phyloP scores from a whole-genome alignment of 495 filamentous ascomycete species.

The Saxophila tyrrhenica region DNA sequence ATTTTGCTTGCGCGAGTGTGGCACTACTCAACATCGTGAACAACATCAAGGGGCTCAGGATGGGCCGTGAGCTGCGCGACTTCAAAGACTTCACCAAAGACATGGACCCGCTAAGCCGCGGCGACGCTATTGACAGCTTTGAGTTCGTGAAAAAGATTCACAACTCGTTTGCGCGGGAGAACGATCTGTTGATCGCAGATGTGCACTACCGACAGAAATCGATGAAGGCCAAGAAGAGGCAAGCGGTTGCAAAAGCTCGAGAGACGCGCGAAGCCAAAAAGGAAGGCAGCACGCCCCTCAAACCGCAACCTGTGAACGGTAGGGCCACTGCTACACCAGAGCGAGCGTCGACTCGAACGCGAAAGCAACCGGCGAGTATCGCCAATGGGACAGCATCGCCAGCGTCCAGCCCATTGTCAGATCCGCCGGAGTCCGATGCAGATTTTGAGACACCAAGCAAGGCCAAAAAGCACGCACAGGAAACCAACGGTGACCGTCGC shows the following conservation, averaged over 20 bases:
- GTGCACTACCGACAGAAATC: slow-evolving; percentile 54
- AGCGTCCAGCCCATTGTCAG: neutral
- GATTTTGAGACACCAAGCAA: neutral
- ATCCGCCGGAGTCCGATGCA: neutral
- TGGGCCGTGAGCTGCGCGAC: slow-evolving; percentile 53
- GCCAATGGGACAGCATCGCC: slow-evolving; percentile 1
- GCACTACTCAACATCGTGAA: slow-evolving; percentile 86
- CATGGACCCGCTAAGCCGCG: slow-evolving; percentile 61
- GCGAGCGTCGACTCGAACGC: neutral
- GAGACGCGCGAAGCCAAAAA: slow-evolving; percentile 34
- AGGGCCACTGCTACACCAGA: neutral
- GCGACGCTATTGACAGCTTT: slow-evolving; percentile 61
- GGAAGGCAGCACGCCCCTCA: slow-evolving; percentile 10
- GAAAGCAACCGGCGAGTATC: neutral
- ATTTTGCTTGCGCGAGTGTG: slow-evolving; percentile 78
- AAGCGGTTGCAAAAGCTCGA: slow-evolving; percentile 16
- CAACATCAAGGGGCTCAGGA: slow-evolving; percentile 53
- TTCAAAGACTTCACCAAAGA: slow-evolving; percentile 62
- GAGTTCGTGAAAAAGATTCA: slow-evolving; percentile 69
- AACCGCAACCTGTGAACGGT: slow-evolving; percentile 1
- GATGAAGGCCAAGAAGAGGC: slow-evolving; percentile 27
- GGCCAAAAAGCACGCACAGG: neutral
- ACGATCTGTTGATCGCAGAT: slow-evolving; percentile 71
- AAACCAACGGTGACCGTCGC: neutral
- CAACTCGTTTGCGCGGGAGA: slow-evolving; percentile 73